Evolutionary conservation across 1,139 yeast genomes (phyloP).

Genomic region (Suhomyces anneliseae): DNA sequence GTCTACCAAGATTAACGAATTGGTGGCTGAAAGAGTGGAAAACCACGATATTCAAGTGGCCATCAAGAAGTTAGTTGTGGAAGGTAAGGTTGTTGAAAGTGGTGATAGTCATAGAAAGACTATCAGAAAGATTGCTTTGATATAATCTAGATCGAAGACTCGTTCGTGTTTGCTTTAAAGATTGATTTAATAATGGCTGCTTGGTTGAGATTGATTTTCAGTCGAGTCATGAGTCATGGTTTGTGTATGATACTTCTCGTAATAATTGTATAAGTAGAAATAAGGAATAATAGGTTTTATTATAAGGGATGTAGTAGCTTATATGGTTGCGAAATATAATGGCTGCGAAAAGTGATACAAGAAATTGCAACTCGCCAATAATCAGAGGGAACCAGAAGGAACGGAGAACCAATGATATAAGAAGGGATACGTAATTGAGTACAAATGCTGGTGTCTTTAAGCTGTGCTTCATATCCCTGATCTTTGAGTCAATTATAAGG

Average conservation of each 20-base stretch:
- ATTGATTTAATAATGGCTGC: not conserved
- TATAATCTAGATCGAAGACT: slow-evolving; percentile 1
- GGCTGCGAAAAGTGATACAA: too few species aligned
- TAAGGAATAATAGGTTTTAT: not conserved
- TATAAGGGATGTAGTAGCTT: too few species aligned
- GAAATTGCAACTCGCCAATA: too few species aligned
- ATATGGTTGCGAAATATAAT: too few species aligned
- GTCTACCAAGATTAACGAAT: slow-evolving; percentile 64
- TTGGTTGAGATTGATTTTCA: not conserved
- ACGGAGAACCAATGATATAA: too few species aligned
- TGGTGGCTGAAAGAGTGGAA: slow-evolving; percentile 67
- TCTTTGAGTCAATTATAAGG: too few species aligned
- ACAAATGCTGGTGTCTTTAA: too few species aligned
- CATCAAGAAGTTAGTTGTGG: slow-evolving; percentile 68
- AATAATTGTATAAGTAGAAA: not conserved
- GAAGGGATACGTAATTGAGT: too few species aligned
- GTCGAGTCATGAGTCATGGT: not conserved
- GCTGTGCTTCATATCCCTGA: too few species aligned
- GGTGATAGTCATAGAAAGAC: slow-evolving; percentile 77
- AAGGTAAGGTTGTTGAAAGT: slow-evolving; percentile 66
- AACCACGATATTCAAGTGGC: slow-evolving; percentile 68
- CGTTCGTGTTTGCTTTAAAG: not conserved
- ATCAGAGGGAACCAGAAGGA: too few species aligned
- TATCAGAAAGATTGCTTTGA: slow-evolving; percentile 49
- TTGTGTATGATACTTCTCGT: not conserved